Base-by-base conservation (phyloP, 306 rosid species). In the Oemleria cerasiformis region DNA sequence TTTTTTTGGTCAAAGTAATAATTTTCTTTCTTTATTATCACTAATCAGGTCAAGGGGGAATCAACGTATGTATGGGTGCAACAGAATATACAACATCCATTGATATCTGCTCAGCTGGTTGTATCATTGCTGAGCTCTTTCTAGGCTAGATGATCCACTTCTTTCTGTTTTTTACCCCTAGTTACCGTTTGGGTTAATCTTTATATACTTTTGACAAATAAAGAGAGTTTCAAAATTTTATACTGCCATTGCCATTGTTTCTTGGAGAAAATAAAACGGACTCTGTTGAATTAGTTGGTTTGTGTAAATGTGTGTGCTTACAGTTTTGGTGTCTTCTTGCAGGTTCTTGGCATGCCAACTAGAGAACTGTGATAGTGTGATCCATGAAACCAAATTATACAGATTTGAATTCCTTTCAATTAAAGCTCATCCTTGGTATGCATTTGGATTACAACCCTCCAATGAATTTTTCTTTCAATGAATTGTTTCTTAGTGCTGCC, bases 321-420 rank as follows among this genome's bases (percentile, higher is more conserved):
- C 57, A 50, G 50, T 54, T 62, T 70, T 19, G 50, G 66, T 47
- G 17, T 67, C 63, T 70, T 74, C 66, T 75, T 85, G 69, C 79
- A 93, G 98, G 92, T 93, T 72, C 98, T 93, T 67, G 97, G 96
- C 69, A 93, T 88, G 53, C 97, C 97, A 56, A 88, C 97, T 65
- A 88, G 94, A 77, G 97, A 91, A 85, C n/a, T n/a, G n/a, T n/a
- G n/a, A 96, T 91, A 83, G 91, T 87, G 44, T 85, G 92, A 13
- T 91, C 97, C 83, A 91, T 93, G 96, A 91, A 88, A 66, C 94
- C 94, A n/a, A 86, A 83, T n/a, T n/a, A n/a, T n/a, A n/a, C n/a
- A n/a, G n/a, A n/a, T n/a, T n/a, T n/a, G n/a, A n/a, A n/a, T n/a
- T n/a, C n/a, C n/a, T n/a, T n/a, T n/a, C n/a, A n/a, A n/a, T n/a